Evolutionary conservation across 768 basidiomycete genomes (phyloP).

Genomic region (Phanerochaete sordida): DNA sequence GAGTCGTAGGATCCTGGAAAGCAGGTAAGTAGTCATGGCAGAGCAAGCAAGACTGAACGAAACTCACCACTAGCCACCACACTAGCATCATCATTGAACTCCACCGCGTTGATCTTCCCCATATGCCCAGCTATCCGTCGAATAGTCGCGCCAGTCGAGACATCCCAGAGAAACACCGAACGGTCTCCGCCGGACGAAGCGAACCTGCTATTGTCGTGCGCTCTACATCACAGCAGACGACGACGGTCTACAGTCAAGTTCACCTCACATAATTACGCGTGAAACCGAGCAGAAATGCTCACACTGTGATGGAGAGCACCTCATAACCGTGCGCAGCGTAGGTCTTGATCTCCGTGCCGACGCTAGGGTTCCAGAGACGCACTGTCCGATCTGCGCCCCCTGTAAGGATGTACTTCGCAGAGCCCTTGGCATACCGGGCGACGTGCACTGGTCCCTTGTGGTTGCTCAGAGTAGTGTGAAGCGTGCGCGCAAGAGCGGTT

Average conservation of each 20-base stretch:
- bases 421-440: conserved; percentile 86
- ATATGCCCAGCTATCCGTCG: conserved; percentile 85
- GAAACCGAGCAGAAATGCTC: conserved; percentile 29
- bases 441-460: conserved; percentile 90
- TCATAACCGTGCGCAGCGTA: conserved; percentile 96
- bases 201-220: conserved; percentile 92
- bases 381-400: conserved; percentile 91
- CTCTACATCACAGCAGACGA: conserved; percentile 36
- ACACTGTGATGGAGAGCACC: conserved; percentile 89
- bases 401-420: conserved; percentile 85
- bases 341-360: conserved; percentile 86
- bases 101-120: conserved; percentile 86
- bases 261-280: background rate
- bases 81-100: conserved; percentile 84
- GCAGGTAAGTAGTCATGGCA: background rate
- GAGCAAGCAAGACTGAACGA: conserved; percentile 4
- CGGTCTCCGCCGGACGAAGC: conserved; percentile 94
- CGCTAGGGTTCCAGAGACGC: conserved; percentile 84
- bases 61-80: conserved; percentile 82
- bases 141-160: conserved; percentile 79
- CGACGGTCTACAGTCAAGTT: conserved; percentile 14
- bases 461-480: conserved; percentile 57
- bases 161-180: conserved; percentile 94
- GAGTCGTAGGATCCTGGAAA: conserved; percentile 84
- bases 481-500: conserved; percentile 49